These are phyloP conservation scores for Pseudomicrostroma phylloplanum DNA, from an alignment of 1,284 basidiomycete genomes.

Conservation along the genomic window DNA sequence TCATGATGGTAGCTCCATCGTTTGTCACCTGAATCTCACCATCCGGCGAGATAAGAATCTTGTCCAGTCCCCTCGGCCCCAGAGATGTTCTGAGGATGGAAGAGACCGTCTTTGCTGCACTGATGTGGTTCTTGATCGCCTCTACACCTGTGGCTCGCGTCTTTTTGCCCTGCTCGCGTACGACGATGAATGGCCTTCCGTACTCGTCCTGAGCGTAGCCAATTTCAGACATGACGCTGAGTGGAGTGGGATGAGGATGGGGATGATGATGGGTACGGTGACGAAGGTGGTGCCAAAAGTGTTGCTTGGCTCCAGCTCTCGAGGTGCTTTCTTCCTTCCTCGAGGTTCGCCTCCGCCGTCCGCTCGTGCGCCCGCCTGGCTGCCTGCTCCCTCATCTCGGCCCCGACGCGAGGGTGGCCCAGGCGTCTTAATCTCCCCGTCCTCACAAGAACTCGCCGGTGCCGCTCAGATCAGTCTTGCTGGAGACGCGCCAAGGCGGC, in stretches of 20 bases:
- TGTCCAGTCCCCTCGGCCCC: constrained; percentile 93
- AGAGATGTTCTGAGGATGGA: constrained; percentile 93
- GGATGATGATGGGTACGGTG: no score
- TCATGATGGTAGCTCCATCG: constrained; percentile 68
- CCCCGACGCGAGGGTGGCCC: no score
- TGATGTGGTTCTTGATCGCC: constrained; percentile 69
- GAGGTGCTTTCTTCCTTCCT: no score
- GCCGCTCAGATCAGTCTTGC: no score
- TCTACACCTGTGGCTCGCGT: constrained; percentile 88
- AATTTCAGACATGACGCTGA: constrained; percentile 32
- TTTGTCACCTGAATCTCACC: constrained; percentile 99
- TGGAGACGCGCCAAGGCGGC: no score
- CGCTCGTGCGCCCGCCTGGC: no score
- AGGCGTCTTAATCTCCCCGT: no score
- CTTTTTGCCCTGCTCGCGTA: constrained; percentile 90
- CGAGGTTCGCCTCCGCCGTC: no score
- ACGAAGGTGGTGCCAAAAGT: no score
- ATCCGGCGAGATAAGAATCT: constrained; percentile 96
- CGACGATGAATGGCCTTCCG: constrained; percentile 92
- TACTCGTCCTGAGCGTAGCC: constrained; percentile 60
- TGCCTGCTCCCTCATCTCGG: no score
- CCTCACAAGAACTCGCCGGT: no score
- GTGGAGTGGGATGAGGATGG: neutral
- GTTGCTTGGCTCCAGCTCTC: no score
- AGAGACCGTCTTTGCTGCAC: constrained; percentile 82